Percentiles rank a stretch among this genome's conserved stretches.
Evolutionary conservation across 805 yeast species (phyloP).

Genomic region (Candida railenensis): DNA sequence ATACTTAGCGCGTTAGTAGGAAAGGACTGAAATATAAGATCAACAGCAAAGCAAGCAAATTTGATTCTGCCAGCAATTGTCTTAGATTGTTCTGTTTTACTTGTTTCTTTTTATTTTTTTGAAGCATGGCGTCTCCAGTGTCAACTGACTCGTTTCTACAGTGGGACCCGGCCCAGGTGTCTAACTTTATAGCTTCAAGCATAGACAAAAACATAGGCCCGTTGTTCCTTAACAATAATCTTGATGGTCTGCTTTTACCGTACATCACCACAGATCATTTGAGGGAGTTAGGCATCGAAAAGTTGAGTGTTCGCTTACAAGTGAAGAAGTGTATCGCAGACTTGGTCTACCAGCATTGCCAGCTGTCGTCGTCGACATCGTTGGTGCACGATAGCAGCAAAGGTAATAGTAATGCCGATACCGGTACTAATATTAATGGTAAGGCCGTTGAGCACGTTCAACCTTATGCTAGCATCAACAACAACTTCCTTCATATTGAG

Average conservation of each 20-base stretch:
- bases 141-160: slow-evolving; percentile 34
- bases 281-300: slow-evolving; percentile 63
- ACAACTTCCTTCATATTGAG: slow-evolving; percentile 35
- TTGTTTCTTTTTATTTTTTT: neutral
- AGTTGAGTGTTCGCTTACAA: slow-evolving; percentile 54
- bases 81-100: too few relatives aligned
- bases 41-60: neutral
- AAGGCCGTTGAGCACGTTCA: slow-evolving; percentile 5
- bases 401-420: neutral
- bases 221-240: slow-evolving; percentile 53
- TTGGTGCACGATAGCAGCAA: slow-evolving; percentile 1
- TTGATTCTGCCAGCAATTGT: too few relatives aligned
- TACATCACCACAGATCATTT: slow-evolving; percentile 70
- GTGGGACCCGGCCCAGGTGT: slow-evolving; percentile 48
- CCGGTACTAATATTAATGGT: neutral
- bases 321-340: slow-evolving; percentile 61
- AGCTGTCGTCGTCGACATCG: neutral
- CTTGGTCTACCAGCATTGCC: slow-evolving; percentile 41
- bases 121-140: slow-evolving; percentile 14
- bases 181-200: slow-evolving; percentile 25
- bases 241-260: slow-evolving; percentile 72
- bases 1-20: neutral
- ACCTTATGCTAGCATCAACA: slow-evolving; percentile 31
- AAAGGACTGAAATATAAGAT: neutral
- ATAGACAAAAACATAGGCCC: slow-evolving; percentile 16